A percentile compares a stretch with the other conserved stretches of the same genome.
Conservation (phyloP, 345 rosid genomes). For the Triadica sebifera region DNA sequence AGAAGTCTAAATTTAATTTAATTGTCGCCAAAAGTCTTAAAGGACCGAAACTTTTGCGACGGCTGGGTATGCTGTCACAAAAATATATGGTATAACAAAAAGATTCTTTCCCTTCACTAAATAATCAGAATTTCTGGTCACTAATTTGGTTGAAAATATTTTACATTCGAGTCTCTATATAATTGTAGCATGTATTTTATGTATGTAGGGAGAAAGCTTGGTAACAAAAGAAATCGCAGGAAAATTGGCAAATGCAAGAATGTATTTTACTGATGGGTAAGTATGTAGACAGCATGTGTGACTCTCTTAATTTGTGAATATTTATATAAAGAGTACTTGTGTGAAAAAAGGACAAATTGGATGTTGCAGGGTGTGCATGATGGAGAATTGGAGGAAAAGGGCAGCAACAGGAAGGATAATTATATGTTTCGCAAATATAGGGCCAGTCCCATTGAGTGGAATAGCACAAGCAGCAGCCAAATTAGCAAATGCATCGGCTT, state of each 20-base stretch:
- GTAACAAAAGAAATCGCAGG: constrained; percentile 43
- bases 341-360: neutral
- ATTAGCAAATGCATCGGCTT: constrained; percentile 42
- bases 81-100: too few species aligned
- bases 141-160: too few species aligned
- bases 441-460: constrained; percentile 31
- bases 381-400: constrained; percentile 36
- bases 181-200: too few species aligned
- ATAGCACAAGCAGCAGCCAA: constrained; percentile 54
- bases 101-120: too few species aligned
- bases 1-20: too few species aligned
- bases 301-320: neutral
- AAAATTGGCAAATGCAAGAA: constrained; percentile 37
- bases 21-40: too few species aligned
- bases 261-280: constrained; percentile 51
- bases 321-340: neutral
- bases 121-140: too few species aligned
- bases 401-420: constrained; percentile 43
- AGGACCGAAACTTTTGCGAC: too few species aligned
- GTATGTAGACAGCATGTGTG: too few species aligned
- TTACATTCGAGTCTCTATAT: too few species aligned
- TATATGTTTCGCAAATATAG: constrained; percentile 56
- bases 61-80: too few species aligned
- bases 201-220: constrained; percentile 57
- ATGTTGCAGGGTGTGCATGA: constrained; percentile 38